These are phyloP conservation scores for Pestalotiopsis sp. DNA, from an alignment of 2,329 filamentous ascomycete species.

Conservation along the genomic window DNA sequence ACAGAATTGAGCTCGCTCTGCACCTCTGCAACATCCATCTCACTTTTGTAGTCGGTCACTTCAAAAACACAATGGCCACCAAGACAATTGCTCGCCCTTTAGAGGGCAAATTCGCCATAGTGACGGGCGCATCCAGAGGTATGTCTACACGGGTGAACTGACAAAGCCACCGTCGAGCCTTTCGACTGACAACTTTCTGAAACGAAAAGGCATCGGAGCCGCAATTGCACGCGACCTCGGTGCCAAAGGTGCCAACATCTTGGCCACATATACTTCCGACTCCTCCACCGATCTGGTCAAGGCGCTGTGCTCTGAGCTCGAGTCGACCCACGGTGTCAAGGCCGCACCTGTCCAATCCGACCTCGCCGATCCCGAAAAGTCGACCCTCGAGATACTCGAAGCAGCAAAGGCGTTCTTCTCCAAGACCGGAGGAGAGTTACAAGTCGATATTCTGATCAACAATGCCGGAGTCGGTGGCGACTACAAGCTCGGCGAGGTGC, in stretches of 20 bases:
- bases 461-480: slow-evolving; percentile 58
- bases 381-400: slow-evolving; percentile 32
- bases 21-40: too few relatives aligned
- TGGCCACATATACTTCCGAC: slow-evolving; percentile 62
- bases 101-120: slow-evolving; percentile 15
- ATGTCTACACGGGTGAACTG: background rate
- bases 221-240: slow-evolving; percentile 60
- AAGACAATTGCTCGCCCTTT: background rate
- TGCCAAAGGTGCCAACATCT: slow-evolving; percentile 59
- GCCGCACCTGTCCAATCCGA: slow-evolving; percentile 64
- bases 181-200: too few relatives aligned
- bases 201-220: slow-evolving; percentile 65
- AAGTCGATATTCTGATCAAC: slow-evolving; percentile 60
- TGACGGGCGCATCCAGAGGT: slow-evolving; percentile 16
- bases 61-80: too few relatives aligned
- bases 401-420: slow-evolving; percentile 40
- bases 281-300: slow-evolving; percentile 51
- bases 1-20: too few relatives aligned
- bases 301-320: slow-evolving; percentile 50
- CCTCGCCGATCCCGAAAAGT: slow-evolving; percentile 55
- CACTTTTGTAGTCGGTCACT: too few relatives aligned
- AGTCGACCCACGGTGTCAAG: slow-evolving; percentile 47
- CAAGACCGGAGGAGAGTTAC: slow-evolving; percentile 39
- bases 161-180: background rate
- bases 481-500: slow-evolving; percentile 45